phyloP scores from a whole-genome alignment of 1,284 basidiomycete genomes.

The Melanopsichium pennsylvanicum region DNA sequence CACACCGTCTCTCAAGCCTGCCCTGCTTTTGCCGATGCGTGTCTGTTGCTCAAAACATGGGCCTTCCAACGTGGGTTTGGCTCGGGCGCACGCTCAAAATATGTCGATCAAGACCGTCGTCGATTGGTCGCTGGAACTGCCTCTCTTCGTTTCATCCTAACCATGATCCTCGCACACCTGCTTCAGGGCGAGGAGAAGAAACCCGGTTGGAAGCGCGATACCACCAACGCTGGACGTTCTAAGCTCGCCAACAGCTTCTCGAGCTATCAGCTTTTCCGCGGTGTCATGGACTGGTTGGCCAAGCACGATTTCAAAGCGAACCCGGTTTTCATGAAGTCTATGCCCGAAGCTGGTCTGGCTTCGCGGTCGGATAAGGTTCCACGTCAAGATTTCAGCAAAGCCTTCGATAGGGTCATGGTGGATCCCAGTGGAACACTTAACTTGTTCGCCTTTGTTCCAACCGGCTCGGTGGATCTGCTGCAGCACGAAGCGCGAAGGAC shows the following conservation, averaged over 20 bases:
- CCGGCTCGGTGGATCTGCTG: slow-evolving; percentile 75
- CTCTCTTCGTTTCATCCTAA: slow-evolving; percentile 74
- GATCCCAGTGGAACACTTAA: slow-evolving; percentile 84
- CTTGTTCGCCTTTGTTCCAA: slow-evolving; percentile 69
- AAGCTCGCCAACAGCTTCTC: slow-evolving; percentile 76
- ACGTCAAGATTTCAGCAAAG: slow-evolving; percentile 60
- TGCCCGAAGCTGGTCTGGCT: slow-evolving; percentile 50
- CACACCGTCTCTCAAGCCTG: slow-evolving; percentile 74
- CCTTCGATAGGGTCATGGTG: slow-evolving; percentile 72
- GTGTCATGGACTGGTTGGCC: slow-evolving; percentile 76
- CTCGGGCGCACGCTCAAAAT: slow-evolving; percentile 61
- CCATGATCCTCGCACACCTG: slow-evolving; percentile 64
- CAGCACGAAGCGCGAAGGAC: slow-evolving; percentile 63
- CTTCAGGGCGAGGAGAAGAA: slow-evolving; percentile 65
- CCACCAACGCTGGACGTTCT: slow-evolving; percentile 67
- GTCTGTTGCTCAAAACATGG: slow-evolving; percentile 86
- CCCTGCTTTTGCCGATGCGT: slow-evolving; percentile 77
- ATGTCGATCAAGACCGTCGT: slow-evolving; percentile 16
- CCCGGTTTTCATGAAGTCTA: slow-evolving; percentile 73
- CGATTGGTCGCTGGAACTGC: slow-evolving; percentile 62
- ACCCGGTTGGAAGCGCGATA: slow-evolving; percentile 25
- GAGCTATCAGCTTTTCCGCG: slow-evolving; percentile 85
- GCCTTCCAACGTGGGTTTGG: slow-evolving; percentile 84
- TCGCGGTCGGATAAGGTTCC: slow-evolving; percentile 60
- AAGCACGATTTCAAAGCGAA: slow-evolving; percentile 76